These are phyloP conservation scores for Rugonectria rugulosa DNA, from an alignment of 2,329 filamentous ascomycete species.

Conservation along the genomic window DNA sequence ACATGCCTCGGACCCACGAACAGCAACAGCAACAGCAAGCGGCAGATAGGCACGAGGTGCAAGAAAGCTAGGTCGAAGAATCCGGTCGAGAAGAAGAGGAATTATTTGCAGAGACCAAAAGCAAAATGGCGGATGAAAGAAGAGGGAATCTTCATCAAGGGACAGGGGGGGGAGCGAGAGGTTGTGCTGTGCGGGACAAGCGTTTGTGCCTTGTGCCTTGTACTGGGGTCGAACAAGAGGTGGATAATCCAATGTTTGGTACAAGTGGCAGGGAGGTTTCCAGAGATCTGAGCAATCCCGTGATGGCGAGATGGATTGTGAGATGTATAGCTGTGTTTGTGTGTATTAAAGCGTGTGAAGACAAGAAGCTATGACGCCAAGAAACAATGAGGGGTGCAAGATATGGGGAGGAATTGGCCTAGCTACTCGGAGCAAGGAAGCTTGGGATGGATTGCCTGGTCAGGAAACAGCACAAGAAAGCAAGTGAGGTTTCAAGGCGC, in stretches of 20 bases:
- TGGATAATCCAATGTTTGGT: constrained; percentile 7
- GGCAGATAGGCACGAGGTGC: constrained; percentile 24
- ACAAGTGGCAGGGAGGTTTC: constrained; percentile 1
- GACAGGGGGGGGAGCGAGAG: constrained; percentile 4
- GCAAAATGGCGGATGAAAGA: constrained; percentile 22
- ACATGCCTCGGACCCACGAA: constrained; percentile 32
- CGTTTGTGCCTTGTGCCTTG: constrained; percentile 20
- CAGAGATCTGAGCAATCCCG: not conserved
- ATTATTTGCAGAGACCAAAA: not conserved
- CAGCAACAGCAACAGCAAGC: constrained; percentile 16
- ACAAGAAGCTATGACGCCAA: constrained; percentile 14
- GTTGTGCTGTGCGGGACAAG: constrained; percentile 14
- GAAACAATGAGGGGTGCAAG: not conserved
- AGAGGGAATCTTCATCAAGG: not conserved
- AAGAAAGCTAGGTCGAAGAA: constrained; percentile 21
- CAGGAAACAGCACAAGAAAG: not conserved
- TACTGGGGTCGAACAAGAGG: constrained; percentile 22
- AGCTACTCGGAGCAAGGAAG: not conserved
- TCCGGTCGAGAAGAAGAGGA: constrained; percentile 23
- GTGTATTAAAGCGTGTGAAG: not conserved
- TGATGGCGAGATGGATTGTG: constrained; percentile 9
- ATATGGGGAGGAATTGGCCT: not conserved
- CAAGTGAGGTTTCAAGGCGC: not conserved
- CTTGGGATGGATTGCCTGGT: not conserved
- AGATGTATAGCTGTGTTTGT: constrained; percentile 6